Base-by-base conservation (phyloP, 768 basidiomycete species). In the Lentinus tigrinus region DNA sequence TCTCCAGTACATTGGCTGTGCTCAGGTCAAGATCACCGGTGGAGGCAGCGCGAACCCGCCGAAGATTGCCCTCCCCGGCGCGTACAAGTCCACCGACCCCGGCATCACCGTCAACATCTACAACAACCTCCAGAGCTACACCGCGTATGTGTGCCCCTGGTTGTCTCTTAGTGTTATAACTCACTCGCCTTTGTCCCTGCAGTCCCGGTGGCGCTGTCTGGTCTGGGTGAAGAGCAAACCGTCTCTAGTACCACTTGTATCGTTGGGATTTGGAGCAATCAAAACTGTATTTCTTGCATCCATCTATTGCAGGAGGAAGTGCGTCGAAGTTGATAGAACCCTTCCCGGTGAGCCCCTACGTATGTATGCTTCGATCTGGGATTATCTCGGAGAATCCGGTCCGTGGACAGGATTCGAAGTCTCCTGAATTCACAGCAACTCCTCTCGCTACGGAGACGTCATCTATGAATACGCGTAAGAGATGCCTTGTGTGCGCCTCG, bases 41-140 rank as follows among this genome's bases (percentile, higher is more conserved):
- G 78, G 78, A 23, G 79, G 79, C 47, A 78, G 67, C 56, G 80
- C 78, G 27, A 75, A 58, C 65, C 80, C 80, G 6, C 77, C 80
- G 10, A 81, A 74, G 65, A 75, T 82, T 55, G 70, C 79, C 47
- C 62, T 82, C 26, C 81, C 81, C 1, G 81, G 81, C 50, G 73
- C 74, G 11, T 83, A 83, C 69, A 67, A 76, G 52, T 55, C 65
- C 26, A 69, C 72, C 43, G 81, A 82, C 69, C 81, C 81, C 37
- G 81, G 81, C 49, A 79, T 81, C 69, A 80, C 80, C 14, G 74
- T 80, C 65, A 81, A 82, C 73, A 81, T 81, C 62, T 81, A 81
- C 73, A 81, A 81, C 74, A 81, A 82, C 68, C 75, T 81, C 40
- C 77, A 81, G 64, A 80, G 72, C 65, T 82, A 82, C 70, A 81